A percentile compares a stretch with the other conserved stretches of the same genome.
Conservation (phyloP, 1,284 basidiomycete species). For the Puccinia novopanici region DNA sequence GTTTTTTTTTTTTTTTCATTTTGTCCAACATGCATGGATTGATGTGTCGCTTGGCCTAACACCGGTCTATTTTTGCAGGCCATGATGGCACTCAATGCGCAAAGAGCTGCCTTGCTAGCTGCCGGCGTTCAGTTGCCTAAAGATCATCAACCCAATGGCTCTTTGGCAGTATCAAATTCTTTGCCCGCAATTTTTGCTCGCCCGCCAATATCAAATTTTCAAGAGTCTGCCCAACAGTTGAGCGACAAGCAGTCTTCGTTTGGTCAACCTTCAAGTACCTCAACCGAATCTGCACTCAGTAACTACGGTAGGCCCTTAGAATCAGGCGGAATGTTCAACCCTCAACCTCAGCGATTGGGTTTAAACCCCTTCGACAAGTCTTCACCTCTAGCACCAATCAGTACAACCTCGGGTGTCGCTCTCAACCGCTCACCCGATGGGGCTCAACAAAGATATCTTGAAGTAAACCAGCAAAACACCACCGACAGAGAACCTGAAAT, state of each 20-base stretch:
- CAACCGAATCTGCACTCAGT: not conserved
- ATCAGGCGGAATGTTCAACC: not conserved
- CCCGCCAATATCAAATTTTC: not conserved
- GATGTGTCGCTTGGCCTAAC: not conserved
- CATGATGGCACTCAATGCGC: slow-evolving; percentile 43
- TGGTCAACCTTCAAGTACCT: not conserved
- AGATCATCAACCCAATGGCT: slow-evolving; percentile 6
- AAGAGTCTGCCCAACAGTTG: slow-evolving; percentile 6
- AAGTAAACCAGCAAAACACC: not conserved
- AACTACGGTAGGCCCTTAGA: slow-evolving; percentile 11
- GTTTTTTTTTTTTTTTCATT: not conserved
- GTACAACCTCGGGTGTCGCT: not conserved
- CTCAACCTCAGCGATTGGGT: slow-evolving; percentile 13
- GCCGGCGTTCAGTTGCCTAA: slow-evolving; percentile 24
- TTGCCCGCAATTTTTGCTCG: not conserved
- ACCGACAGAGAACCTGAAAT: not conserved
- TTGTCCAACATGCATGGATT: no score
- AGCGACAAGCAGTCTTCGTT: slow-evolving; percentile 5
- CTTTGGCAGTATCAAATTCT: not conserved
- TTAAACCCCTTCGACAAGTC: slow-evolving; percentile 31
- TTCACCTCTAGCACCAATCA: slow-evolving; percentile 6
- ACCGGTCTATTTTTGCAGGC: slow-evolving; percentile 15
- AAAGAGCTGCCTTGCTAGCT: slow-evolving; percentile 41
- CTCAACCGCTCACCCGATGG: slow-evolving; percentile 9
- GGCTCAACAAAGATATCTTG: not conserved